phyloP scores from a whole-genome alignment of 129 eudicot species.

The Pulicaria dysenterica region DNA sequence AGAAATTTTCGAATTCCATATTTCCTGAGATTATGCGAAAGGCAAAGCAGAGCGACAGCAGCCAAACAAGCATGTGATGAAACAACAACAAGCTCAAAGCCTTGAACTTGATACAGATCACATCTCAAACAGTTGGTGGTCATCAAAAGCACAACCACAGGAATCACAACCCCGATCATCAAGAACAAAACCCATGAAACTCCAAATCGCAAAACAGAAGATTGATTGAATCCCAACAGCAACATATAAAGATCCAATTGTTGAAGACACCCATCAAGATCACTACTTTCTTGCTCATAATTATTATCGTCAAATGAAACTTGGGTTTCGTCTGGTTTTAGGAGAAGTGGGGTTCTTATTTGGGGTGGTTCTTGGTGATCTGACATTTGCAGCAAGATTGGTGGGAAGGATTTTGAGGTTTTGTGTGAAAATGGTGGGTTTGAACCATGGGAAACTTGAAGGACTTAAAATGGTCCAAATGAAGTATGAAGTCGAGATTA shows the following conservation, averaged over 20 bases:
- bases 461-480: conserved; percentile 17
- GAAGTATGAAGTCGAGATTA: background rate
- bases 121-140: conserved; percentile 53
- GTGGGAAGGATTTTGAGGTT: background rate
- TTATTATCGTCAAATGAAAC: conserved; percentile 9
- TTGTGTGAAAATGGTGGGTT: conserved; percentile 10
- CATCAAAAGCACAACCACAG: conserved; percentile 48
- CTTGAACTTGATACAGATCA: conserved; percentile 56
- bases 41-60: conserved; percentile 65
- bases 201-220: conserved; percentile 38
- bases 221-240: conserved; percentile 56
- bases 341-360: conserved; percentile 29
- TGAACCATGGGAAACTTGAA: conserved; percentile 17
- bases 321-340: conserved; percentile 26
- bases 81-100: conserved; percentile 63
- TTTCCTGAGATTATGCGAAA: conserved; percentile 68
- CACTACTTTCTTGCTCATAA: conserved; percentile 25
- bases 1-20: conserved; percentile 72
- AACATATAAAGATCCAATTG: conserved; percentile 43
- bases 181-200: conserved; percentile 53
- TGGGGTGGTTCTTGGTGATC: conserved; percentile 28
- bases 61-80: conserved; percentile 65
- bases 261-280: conserved; percentile 51
- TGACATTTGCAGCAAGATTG: conserved; percentile 20
- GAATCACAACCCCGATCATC: conserved; percentile 51